Base-by-base conservation (phyloP, 2,329 filamentous ascomycete genomes). In the Cercospora canescens region DNA sequence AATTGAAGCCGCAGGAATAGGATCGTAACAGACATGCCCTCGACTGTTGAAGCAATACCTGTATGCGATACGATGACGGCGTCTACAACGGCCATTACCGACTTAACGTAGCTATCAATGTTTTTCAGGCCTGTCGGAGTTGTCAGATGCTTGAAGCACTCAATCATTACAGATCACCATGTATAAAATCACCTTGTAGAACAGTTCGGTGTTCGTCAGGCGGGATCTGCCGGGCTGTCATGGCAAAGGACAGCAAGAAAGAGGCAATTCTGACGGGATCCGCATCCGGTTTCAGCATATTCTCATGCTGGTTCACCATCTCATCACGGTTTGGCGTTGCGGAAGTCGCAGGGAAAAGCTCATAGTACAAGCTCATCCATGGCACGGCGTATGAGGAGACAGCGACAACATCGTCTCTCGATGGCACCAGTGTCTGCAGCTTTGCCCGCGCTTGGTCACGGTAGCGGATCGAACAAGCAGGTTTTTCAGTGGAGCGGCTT, bases 1-100 rank as follows among this genome's bases (percentile, higher is more conserved):
- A 70, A 78, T 73, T 68, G 80, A 76, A 81, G 72, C 64, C 79
- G 73, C 32, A 77, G 61, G 62, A 75, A 79, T 30, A 78, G 72
- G 24, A 81, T 59, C 2, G 71, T 75, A 58, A 76, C 75, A 35
- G 74, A 74, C 32, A 77, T 67, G 3, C 76, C 76, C 4, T 76
- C 65, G 16, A 75, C 50, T n/a, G 75, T 77, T n/a, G 73, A 72
- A 35, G 77, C 64, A 9, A 78, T 62, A 3, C 70, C 73, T 63
- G 77, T 73, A 62, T 79, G 74, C 14, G 70, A 70, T n/a, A 77
- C 59, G 12, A 77, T 71, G 1, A 68, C 70, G 30, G 61, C 67
- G n/a, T 77, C 73, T 7, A 78, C 70, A 7, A 69, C 65, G 1
- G 73, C 70, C 34, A 72, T 71, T 6, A 77, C 71, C 11, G 69